Evolutionary conservation across 2,329 filamentous ascomycete species (phyloP), one percentile per base, ranked within the genome.

Genomic region (Grosmannia penicillata): DNA sequence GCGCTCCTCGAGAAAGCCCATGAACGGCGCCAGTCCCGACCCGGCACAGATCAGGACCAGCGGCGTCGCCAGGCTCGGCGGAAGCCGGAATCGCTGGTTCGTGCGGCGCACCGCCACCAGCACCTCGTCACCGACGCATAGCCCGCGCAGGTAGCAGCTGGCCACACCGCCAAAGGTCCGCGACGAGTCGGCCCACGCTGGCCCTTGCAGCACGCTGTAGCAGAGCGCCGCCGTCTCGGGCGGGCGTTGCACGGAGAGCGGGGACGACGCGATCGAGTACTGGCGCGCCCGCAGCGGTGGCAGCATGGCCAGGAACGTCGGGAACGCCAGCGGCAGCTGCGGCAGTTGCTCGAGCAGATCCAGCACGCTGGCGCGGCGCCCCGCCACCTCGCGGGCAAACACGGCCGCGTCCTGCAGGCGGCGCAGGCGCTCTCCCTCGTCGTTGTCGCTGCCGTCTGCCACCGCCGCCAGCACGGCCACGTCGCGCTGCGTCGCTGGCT

Each of bases 211-310:
- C 1, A 85, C 69, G 3, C 67, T 67, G 57, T 79, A 84, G 5
- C 78, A 84, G 18, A 86, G 63, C 0, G 77, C 75, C 41, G 70
- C 67, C 40, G 62, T 15, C 17, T 18, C 15, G 18, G 40, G 17
- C 60, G 0, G 69, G 61, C 17, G 17, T 45, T 76, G 65, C 41
- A 61, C 62, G 0, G n/a, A n/a, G n/a, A 82, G 62, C 0, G 81
- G 78, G 0, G 78, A 82, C 0, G 79, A 84, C 0, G 81, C 83
- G 49, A 86, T 83, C 17, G 75, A 82, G 48, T 60, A 61, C 41
- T 59, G 56, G 1, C 58, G 49, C 3, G 53, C 46, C 3, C 56
- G 49, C 68, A 84, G 77, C 0, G 78, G 72, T 0, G 75, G 74
- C 2, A 81, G 66, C 60, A 80, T 72, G 13, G 65, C 60, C 8